phyloP scores from a whole-genome alignment of 2,329 filamentous ascomycete species.

The Xylaria sp. region DNA sequence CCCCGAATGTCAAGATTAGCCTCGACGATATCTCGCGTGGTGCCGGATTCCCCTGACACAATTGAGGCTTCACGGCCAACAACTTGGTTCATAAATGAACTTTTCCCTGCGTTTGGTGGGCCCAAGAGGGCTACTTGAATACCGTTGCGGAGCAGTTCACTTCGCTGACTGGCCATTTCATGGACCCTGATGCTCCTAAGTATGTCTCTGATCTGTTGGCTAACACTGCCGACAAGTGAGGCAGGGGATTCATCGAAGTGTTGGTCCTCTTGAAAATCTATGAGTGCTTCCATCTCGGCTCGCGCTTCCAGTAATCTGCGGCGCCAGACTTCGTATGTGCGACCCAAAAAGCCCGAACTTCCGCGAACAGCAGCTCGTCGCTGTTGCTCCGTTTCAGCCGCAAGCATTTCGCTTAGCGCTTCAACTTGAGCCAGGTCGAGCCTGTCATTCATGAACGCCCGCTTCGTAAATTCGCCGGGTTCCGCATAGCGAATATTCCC shows the following conservation, averaged over 20 bases:
- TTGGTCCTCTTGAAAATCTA: slow-evolving; percentile 97
- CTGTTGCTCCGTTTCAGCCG: slow-evolving; percentile 90
- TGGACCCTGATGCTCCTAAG: slow-evolving; percentile 73
- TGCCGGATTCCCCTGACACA: slow-evolving; percentile 91
- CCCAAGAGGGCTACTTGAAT: slow-evolving; percentile 89
- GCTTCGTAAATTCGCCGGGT: slow-evolving; percentile 92
- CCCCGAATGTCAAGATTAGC: slow-evolving; percentile 89
- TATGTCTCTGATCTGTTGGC: slow-evolving; percentile 70
- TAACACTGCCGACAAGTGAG: slow-evolving; percentile 77
- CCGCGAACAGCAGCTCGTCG: slow-evolving; percentile 86
- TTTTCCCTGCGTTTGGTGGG: slow-evolving; percentile 94
- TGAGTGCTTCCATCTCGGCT: slow-evolving; percentile 92
- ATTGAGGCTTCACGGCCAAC: slow-evolving; percentile 95
- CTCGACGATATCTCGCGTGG: slow-evolving; percentile 93
- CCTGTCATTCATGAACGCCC: slow-evolving; percentile 88
- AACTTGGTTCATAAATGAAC: slow-evolving; percentile 88
- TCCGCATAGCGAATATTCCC: slow-evolving; percentile 82
- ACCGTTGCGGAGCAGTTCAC: slow-evolving; percentile 84
- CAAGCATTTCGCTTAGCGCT: slow-evolving; percentile 70
- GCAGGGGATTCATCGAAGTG: slow-evolving; percentile 90
- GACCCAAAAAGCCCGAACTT: slow-evolving; percentile 74
- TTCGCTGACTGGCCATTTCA: slow-evolving; percentile 80
- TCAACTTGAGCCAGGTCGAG: slow-evolving; percentile 88
- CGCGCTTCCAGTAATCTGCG: slow-evolving; percentile 79
- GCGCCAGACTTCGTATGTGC: slow-evolving; percentile 86